Percentiles rank a stretch among this genome's conserved stretches.
These are phyloP conservation scores for Plasmodium vivax DNA, from an alignment of 169 alveolate genomes.

Conservation along the genomic window DNA sequence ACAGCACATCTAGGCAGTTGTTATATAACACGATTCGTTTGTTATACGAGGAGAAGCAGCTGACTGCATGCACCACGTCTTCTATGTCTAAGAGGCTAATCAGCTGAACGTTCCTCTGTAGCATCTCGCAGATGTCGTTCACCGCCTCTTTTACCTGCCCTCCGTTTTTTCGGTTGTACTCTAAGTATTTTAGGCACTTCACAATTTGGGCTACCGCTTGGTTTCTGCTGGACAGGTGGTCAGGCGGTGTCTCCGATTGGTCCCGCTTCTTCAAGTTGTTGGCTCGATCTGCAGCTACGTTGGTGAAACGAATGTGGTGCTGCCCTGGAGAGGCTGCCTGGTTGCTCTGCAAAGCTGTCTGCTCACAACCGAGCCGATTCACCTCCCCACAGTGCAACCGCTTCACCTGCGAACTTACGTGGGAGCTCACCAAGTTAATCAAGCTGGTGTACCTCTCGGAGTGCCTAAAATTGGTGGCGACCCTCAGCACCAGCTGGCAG, in stretches of 20 bases:
- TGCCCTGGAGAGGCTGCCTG: background rate
- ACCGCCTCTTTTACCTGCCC: conserved; percentile 37
- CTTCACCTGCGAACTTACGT: background rate
- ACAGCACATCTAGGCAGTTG: conserved; percentile 35
- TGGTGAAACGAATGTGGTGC: background rate
- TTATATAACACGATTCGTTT: conserved; percentile 48
- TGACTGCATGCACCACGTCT: conserved; percentile 35
- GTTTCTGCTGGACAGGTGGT: background rate
- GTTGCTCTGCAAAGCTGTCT: background rate
- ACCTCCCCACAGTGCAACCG: background rate
- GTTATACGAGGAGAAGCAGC: conserved; percentile 43
- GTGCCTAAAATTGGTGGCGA: conserved; percentile 15
- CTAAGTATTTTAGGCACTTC: conserved; percentile 19
- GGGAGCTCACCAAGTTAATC: background rate
- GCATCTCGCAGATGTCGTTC: conserved; percentile 20
- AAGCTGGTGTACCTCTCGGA: conserved; percentile 5
- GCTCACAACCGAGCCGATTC: background rate
- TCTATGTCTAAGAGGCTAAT: conserved; percentile 6
- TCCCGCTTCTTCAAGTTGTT: background rate
- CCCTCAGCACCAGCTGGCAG: conserved; percentile 11
- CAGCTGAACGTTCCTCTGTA: background rate
- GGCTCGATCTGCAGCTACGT: background rate
- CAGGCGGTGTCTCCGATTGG: background rate
- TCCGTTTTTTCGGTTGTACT: conserved; percentile 6
- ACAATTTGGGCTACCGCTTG: background rate